A percentile compares a stretch with the other conserved stretches of the same genome.
These are phyloP conservation scores for Artemisia tridentata DNA, from an alignment of 129 eudicot species.

Conservation along the genomic window DNA sequence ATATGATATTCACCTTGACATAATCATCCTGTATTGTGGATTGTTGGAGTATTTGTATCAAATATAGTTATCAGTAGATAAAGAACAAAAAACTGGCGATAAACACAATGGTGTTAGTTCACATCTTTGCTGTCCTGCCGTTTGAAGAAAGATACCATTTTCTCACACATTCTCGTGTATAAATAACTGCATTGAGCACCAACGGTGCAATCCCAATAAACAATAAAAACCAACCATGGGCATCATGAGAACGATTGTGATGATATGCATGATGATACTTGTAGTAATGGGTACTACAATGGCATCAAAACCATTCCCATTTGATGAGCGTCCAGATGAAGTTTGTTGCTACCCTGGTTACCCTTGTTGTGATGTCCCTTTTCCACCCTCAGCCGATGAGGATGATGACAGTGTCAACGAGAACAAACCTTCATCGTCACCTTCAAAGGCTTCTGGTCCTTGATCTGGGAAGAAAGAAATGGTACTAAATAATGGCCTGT, in stretches of 20 bases:
- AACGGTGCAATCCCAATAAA: background rate
- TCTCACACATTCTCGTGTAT: slow-evolving; percentile 18
- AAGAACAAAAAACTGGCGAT: slow-evolving; percentile 10
- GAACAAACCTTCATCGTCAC: slow-evolving; percentile 10
- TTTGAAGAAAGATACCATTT: slow-evolving; percentile 18
- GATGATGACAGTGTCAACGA: background rate
- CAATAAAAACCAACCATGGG: slow-evolving; percentile 15
- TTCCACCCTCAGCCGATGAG: slow-evolving; percentile 25
- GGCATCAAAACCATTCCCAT: slow-evolving; percentile 36
- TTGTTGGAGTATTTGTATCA: background rate
- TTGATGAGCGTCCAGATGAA: slow-evolving; percentile 32
- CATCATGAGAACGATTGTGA: slow-evolving; percentile 19
- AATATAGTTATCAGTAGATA: too few relatives aligned
- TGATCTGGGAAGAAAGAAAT: slow-evolving; percentile 22
- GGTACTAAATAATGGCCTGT: background rate
- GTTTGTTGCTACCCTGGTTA: slow-evolving; percentile 39
- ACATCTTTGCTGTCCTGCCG: slow-evolving; percentile 23
- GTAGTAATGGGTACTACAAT: slow-evolving; percentile 19
- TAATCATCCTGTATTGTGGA: background rate
- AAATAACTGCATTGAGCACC: slow-evolving; percentile 16
- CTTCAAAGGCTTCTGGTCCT: slow-evolving; percentile 16
- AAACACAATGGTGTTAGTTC: background rate
- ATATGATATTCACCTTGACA: background rate
- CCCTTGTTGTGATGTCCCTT: slow-evolving; percentile 27
- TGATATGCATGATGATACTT: slow-evolving; percentile 27